Percentiles rank a stretch among this genome's conserved stretches.
phyloP scores from a whole-genome alignment of 2,329 filamentous ascomycete genomes.

The Aureobasidium sp. region DNA sequence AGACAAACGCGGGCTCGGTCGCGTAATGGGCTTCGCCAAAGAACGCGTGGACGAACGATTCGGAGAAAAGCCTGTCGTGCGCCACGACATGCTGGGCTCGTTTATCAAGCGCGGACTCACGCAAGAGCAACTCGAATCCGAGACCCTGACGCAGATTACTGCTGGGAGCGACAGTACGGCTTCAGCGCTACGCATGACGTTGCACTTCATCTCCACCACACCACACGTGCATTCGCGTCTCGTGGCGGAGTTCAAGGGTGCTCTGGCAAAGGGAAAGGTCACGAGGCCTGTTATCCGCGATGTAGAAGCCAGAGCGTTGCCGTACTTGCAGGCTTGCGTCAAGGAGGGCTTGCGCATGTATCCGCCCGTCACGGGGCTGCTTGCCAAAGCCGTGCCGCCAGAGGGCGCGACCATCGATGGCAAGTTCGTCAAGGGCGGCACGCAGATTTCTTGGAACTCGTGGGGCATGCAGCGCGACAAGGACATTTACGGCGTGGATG shows the following conservation, averaged over 20 bases:
- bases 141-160: constrained; percentile 39
- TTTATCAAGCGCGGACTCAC: constrained; percentile 41
- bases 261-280: constrained; percentile 30
- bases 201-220: constrained; percentile 46
- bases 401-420: constrained; percentile 28
- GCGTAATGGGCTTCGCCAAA: constrained; percentile 37
- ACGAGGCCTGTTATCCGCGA: constrained; percentile 42
- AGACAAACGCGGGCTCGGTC: constrained; percentile 35
- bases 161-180: constrained; percentile 52
- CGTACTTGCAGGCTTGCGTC: constrained; percentile 39
- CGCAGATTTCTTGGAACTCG: constrained; percentile 31
- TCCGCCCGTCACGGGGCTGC: constrained; percentile 32
- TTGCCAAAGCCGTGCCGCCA: constrained; percentile 29
- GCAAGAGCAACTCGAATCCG: constrained; percentile 34
- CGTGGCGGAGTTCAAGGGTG: constrained; percentile 37
- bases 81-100: constrained; percentile 46
- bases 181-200: constrained; percentile 43
- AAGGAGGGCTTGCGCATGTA: constrained; percentile 40
- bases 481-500: constrained; percentile 30
- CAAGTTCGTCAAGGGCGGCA: constrained; percentile 29
- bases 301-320: constrained; percentile 31
- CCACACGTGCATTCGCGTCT: constrained; percentile 39
- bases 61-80: constrained; percentile 33
- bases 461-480: constrained; percentile 30
- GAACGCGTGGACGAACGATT: constrained; percentile 40